Evolutionary conservation across 2,329 filamentous ascomycete species (phyloP).

Genomic region (Nigrospora oryzae): DNA sequence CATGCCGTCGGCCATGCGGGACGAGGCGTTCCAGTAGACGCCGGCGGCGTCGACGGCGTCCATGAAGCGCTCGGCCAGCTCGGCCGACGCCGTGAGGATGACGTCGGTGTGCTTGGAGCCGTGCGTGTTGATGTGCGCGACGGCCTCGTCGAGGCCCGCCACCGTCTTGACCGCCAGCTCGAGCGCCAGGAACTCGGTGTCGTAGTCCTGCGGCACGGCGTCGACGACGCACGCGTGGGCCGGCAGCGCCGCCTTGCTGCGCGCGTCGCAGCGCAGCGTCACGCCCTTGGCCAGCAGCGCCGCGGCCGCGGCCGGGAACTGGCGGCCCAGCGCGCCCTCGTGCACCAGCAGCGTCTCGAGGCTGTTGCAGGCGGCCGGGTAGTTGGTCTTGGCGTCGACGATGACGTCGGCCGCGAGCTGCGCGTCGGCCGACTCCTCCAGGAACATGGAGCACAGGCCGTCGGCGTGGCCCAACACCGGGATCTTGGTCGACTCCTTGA

Average conservation of each 20-base stretch:
- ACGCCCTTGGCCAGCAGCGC: constrained; percentile 73
- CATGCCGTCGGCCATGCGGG: constrained; percentile 92
- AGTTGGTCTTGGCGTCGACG: constrained; percentile 87
- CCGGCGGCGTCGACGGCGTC: constrained; percentile 78
- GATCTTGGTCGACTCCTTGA: constrained; percentile 87
- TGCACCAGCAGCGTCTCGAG: constrained; percentile 89
- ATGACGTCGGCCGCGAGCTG: constrained; percentile 67
- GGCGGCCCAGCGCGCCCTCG: constrained; percentile 53
- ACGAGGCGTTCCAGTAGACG: constrained; percentile 96
- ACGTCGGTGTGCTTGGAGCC: constrained; percentile 91
- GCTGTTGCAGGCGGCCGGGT: constrained; percentile 91
- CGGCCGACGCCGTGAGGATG: constrained; percentile 66
- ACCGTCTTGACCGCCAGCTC: constrained; percentile 79
- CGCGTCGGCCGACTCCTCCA: constrained; percentile 69
- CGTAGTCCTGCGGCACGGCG: constrained; percentile 63
- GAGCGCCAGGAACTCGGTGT: constrained; percentile 84
- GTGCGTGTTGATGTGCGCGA: constrained; percentile 84
- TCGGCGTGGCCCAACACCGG: constrained; percentile 95
- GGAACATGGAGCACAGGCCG: constrained; percentile 80
- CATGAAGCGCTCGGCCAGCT: constrained; percentile 74
- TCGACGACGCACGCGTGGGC: constrained; percentile 41
- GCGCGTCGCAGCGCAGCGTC: constrained; percentile 68
- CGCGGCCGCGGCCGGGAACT: constrained; percentile 64
- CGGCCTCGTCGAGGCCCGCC: constrained; percentile 57
- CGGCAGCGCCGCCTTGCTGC: constrained; percentile 55